phyloP scores from a whole-genome alignment of 208 protist species.

The Endotrypanum monterogeii region DNA sequence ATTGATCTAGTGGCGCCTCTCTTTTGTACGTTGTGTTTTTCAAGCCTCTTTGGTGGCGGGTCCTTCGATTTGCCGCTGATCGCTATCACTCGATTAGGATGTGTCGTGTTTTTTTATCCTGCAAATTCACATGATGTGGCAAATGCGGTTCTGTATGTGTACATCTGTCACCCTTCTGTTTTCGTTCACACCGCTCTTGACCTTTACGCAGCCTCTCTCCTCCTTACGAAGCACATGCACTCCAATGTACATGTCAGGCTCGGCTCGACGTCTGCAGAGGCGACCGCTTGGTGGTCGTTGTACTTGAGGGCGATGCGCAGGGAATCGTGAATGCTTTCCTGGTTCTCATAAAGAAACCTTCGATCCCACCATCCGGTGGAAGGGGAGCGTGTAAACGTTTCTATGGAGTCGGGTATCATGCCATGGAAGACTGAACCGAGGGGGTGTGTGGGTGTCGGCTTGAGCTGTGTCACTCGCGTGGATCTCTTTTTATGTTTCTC shows the following conservation, averaged over 20 bases:
- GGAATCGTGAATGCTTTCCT: neutral
- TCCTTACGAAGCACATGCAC: neutral
- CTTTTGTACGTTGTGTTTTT: too few species aligned
- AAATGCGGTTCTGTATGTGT: too few species aligned
- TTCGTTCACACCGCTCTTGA: too few species aligned
- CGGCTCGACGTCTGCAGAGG: neutral
- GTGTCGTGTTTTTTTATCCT: too few species aligned
- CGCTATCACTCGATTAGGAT: too few species aligned
- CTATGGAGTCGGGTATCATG: neutral
- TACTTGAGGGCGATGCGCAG: neutral
- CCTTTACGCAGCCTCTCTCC: neutral
- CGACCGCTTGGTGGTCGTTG: neutral
- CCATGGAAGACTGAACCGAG: neutral
- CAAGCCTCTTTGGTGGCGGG: too few species aligned
- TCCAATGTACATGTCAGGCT: neutral
- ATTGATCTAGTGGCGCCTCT: too few species aligned
- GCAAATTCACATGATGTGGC: too few species aligned
- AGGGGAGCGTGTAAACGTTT: neutral
- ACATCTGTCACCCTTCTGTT: too few species aligned
- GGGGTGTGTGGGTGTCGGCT: too few species aligned
- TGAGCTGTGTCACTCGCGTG: neutral
- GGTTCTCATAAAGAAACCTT: too few species aligned
- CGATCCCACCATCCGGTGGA: neutral
- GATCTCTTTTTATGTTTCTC: neutral
- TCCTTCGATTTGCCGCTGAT: too few species aligned